Conservation (phyloP, 2,329 filamentous ascomycete genomes). For the Arthrocladium fulminans region DNA sequence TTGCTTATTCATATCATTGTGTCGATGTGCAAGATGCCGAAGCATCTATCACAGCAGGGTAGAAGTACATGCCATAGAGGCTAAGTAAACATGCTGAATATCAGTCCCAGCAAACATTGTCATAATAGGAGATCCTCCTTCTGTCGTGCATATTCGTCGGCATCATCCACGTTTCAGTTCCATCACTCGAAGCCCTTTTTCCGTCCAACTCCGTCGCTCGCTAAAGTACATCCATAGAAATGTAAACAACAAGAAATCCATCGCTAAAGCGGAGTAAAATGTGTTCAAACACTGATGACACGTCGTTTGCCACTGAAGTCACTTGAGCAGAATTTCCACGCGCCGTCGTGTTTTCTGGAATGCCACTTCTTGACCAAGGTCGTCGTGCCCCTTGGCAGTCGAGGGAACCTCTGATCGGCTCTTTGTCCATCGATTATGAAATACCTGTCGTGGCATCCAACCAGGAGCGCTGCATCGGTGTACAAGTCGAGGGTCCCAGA, state of each 20-base stretch:
- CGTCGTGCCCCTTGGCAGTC: slow-evolving; percentile 10
- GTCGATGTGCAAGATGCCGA: too few species aligned
- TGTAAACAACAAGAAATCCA: background rate
- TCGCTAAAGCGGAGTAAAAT: background rate
- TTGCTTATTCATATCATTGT: too few species aligned
- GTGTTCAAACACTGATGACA: background rate
- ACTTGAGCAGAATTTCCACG: slow-evolving; percentile 20
- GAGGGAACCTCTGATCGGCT: slow-evolving; percentile 5
- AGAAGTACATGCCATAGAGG: background rate
- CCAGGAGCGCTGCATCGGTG: slow-evolving; percentile 15
- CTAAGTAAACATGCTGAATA: background rate
- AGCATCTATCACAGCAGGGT: background rate
- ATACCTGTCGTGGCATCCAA: slow-evolving; percentile 22
- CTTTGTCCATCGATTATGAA: slow-evolving; percentile 17
- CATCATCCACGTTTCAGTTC: background rate
- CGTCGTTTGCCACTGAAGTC: slow-evolving; percentile 14
- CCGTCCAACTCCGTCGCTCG: slow-evolving; percentile 11
- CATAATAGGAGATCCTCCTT: slow-evolving; percentile 1
- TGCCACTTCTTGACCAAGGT: slow-evolving; percentile 17
- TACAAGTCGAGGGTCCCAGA: slow-evolving; percentile 12
- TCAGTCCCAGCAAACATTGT: background rate
- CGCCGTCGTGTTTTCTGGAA: slow-evolving; percentile 15
- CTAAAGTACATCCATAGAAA: slow-evolving; percentile 12
- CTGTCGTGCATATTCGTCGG: background rate
- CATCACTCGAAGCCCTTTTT: background rate